Percentiles rank a stretch among this genome's conserved stretches.
These are phyloP conservation scores for Ophioceras dolichostomum DNA, from an alignment of 2,329 filamentous ascomycete genomes.

Conservation along the genomic window DNA sequence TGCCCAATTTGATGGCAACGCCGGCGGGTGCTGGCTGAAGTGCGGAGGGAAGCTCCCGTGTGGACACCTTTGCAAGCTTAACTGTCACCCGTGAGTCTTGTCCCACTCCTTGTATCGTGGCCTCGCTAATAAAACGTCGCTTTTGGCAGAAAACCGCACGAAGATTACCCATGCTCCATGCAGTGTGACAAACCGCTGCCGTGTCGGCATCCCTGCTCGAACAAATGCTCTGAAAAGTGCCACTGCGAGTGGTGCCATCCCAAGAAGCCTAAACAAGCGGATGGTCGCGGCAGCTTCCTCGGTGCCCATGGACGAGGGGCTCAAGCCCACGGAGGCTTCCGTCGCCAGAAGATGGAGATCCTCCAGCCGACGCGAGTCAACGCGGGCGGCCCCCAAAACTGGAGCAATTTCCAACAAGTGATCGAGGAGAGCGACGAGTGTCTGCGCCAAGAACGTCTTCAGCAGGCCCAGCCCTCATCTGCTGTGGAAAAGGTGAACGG, in stretches of 20 bases:
- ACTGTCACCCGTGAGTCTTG: constrained; percentile 36
- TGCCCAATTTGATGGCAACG: constrained; percentile 33
- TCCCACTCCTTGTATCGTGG: neutral
- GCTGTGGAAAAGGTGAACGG: too few relatives aligned
- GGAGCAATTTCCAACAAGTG: too few relatives aligned
- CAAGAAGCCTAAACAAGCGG: too few relatives aligned
- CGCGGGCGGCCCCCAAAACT: too few relatives aligned
- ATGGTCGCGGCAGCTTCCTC: too few relatives aligned
- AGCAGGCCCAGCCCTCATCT: too few relatives aligned
- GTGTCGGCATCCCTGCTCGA: constrained; percentile 1
- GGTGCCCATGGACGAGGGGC: too few relatives aligned
- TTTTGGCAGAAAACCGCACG: neutral
- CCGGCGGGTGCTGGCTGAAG: constrained; percentile 36
- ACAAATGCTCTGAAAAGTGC: constrained; percentile 3
- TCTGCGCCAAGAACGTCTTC: too few relatives aligned
- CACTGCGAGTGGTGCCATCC: neutral
- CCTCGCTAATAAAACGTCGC: neutral
- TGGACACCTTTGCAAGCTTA: constrained; percentile 36
- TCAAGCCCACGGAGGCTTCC: too few relatives aligned
- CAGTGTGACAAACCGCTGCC: neutral
- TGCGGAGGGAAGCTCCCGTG: constrained; percentile 33
- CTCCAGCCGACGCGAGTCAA: too few relatives aligned
- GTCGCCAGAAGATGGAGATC: too few relatives aligned
- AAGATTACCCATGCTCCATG: neutral
- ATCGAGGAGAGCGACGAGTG: too few relatives aligned